Conservation (phyloP, 495 filamentous ascomycete genomes). For the Parathielavia appendiculata region DNA sequence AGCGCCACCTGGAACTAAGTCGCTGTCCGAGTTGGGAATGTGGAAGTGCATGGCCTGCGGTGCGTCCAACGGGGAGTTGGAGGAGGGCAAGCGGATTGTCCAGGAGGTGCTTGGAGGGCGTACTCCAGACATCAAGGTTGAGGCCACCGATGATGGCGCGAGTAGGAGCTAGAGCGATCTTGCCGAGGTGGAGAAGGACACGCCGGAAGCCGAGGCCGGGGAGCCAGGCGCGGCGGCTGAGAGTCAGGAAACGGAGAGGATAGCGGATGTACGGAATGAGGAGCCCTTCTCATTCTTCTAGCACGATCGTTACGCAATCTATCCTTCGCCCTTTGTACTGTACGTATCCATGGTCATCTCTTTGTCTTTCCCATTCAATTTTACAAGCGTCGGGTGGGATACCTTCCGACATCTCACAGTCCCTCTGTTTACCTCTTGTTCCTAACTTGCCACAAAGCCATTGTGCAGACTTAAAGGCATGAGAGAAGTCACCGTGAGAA, state of each 20-base stretch:
- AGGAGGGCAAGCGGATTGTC: conserved; percentile 60
- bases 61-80: conserved; percentile 71
- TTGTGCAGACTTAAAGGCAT: neutral
- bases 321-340: neutral
- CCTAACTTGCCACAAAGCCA: neutral
- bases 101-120: conserved; percentile 41
- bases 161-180: conserved; percentile 34
- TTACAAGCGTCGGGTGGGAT: neutral
- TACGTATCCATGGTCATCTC: neutral
- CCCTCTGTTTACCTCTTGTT: neutral
- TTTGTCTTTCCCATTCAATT: neutral
- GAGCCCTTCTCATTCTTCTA: neutral
- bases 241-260: conserved; percentile 15
- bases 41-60: conserved; percentile 89
- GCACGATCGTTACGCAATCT: neutral
- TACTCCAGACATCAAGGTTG: neutral
- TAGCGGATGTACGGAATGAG: neutral
- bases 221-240: neutral
- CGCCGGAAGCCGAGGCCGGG: conserved; percentile 12
- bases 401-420: neutral
- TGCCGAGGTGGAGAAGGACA: conserved; percentile 40
- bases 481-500: neutral
- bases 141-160: conserved; percentile 28
- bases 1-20: conserved; percentile 80
- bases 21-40: conserved; percentile 70